Evolutionary conservation across 2,329 filamentous ascomycete species (phyloP), one percentile per base, ranked within the genome.

Genomic region (Fusarium avenaceum): DNA sequence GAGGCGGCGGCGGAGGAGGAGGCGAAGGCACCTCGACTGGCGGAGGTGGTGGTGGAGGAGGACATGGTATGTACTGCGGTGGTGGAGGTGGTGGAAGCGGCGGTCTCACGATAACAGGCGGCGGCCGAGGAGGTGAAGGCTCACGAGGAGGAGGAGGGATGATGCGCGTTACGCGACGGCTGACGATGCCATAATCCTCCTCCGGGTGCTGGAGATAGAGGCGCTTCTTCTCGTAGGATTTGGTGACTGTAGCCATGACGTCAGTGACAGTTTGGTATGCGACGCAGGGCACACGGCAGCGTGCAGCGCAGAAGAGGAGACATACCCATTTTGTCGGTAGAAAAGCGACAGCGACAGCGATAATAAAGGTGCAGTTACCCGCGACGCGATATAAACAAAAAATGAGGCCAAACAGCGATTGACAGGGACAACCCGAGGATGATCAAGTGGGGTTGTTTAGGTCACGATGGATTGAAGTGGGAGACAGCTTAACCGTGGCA

Each of bases 191-290:
- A 56, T 79, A 74, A 69, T 81, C 81, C 43, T 77, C 77, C 50
- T 77, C 77, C 9, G 81, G 80, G 42, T 79, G 79, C 40, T 77
- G 74, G 40, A 83, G 78, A 62, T 83, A 83, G 70, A 83, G 75
- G 59, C 78, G 79, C 74, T 81, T 82, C 74, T 82, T 83, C 65
- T 69, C 63, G 61, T 76, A 74, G 30, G 76, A 69, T 53, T 65
- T 74, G 67, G 73, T 74, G 59, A 72, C 70, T 75, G 53, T 54
- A 53, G 48, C 17, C 38, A 66, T 67, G 67, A 69, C 54, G 71
- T 76, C 67, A 75, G 73, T 59, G 55, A 69, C 60, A 51, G 48
- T 62, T 58, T 40, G 15, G 35, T 52, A 45, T 68, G 46, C 44
- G 49, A 56, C 28, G 33, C n/a, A 24, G 44, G 13, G 45, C 58